Evolutionary conservation across 495 filamentous ascomycete genomes (phyloP), one percentile per base, ranked within the genome.

Genomic region (Aspergillus cristatus): DNA sequence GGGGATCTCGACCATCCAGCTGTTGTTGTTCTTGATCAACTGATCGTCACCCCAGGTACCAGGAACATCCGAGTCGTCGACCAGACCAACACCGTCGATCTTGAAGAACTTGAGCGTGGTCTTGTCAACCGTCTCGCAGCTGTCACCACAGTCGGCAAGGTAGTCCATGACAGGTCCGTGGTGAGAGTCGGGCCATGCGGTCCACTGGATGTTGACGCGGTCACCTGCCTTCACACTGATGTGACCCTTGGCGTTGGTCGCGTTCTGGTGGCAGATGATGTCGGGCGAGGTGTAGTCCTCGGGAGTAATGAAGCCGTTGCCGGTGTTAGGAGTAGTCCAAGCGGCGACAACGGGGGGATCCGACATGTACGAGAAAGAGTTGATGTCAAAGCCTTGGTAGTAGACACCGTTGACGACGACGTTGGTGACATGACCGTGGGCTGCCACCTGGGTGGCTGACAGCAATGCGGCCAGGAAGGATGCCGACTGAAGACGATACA

Each of bases 151-250:
- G 32, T 68, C 58, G 22, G 80, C 82, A 0, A 86, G 62, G 54
- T 82, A 84, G 65, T 79, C 71, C 40, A 82, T 68, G 51, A 78
- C 74, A 4, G 81, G 79, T 6, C 81, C 78, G 40, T 73, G 66
- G 42, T 79, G 79, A 3, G 64, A 69, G 0, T 65, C 59, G 1
- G 78, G 78, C 78, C 79, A 82, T 0, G 53, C 56, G 40, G 71
- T 67, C 76, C 76, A 81, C 37, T 67, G 63, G 34, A 82, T 52
- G 34, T 57, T 62, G 40, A 79, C 50, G 28, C 49, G 59, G 42
- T 64, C 58, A 15, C 74, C 72, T 2, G 73, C 65, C 8, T 53
- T 55, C 22, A 76, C 65, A 15, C 60, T 60, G 4, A 67, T 67
- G 52, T 63, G 51, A 25, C 63, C 64, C 4, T 62, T 43, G 7